Evolutionary conservation across 2,329 filamentous ascomycete genomes (phyloP).

Genomic region (Fusarium sp.): DNA sequence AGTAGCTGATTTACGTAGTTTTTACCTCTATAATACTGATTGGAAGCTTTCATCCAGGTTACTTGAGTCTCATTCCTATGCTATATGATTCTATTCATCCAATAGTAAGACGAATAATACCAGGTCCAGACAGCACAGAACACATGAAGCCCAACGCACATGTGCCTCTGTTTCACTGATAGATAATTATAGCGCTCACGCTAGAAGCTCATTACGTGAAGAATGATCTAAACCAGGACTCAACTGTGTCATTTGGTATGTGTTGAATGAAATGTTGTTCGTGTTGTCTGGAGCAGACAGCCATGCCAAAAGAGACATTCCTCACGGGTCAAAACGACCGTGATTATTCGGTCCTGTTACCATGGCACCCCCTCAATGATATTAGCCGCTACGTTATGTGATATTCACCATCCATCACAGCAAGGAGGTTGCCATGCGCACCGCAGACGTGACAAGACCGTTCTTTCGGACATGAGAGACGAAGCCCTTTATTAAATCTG

Average conservation of each 20-base stretch:
- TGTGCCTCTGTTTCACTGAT: slow-evolving; percentile 5
- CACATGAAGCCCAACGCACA: slow-evolving; percentile 3
- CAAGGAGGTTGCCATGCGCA: neutral
- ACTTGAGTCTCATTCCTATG: neutral
- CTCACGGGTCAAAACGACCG: slow-evolving; percentile 9
- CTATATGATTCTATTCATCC: neutral
- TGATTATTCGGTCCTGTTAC: slow-evolving; percentile 21
- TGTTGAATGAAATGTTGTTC: neutral
- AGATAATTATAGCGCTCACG: slow-evolving; percentile 23
- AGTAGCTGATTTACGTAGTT: neutral
- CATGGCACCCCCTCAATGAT: slow-evolving; percentile 20
- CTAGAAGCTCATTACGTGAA: neutral
- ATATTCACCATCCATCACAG: slow-evolving; percentile 6
- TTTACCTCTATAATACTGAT: neutral
- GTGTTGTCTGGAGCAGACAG: neutral
- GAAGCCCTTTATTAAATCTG: neutral
- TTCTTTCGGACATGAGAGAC: neutral
- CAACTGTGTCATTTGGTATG: slow-evolving; percentile 11
- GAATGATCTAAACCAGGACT: neutral
- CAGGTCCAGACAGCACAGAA: neutral
- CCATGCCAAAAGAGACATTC: slow-evolving; percentile 19
- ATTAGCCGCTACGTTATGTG: slow-evolving; percentile 11
- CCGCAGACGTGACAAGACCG: neutral
- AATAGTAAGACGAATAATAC: neutral
- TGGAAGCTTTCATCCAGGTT: neutral